A percentile compares a stretch with the other conserved stretches of the same genome.
phyloP scores from a whole-genome alignment of 192 early-diverging fungal species.

The Coemansia sp. region DNA sequence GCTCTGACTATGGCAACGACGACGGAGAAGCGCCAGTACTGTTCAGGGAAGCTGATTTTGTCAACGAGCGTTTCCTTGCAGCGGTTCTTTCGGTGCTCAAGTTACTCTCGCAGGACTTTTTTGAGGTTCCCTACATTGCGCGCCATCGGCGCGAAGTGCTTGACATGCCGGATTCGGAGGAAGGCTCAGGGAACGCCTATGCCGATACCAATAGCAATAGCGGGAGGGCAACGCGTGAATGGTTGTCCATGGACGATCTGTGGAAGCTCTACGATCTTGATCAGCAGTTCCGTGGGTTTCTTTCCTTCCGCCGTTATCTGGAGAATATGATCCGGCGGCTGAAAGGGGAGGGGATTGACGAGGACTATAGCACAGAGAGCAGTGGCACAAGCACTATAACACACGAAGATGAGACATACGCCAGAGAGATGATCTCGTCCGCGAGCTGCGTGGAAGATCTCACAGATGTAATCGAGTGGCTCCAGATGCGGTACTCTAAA shows the following conservation, averaged over 20 bases:
- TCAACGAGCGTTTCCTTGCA: slow-evolving; percentile 53
- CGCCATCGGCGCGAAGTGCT: slow-evolving; percentile 87
- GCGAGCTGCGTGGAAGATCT: slow-evolving; percentile 63
- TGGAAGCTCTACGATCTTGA: slow-evolving; percentile 92
- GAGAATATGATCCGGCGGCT: slow-evolving; percentile 54
- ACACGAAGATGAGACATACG: slow-evolving; percentile 25
- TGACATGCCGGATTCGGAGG: slow-evolving; percentile 43
- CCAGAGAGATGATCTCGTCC: slow-evolving; percentile 20
- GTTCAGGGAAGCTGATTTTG: slow-evolving; percentile 47
- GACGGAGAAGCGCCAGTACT: slow-evolving; percentile 10
- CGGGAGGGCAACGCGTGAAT: slow-evolving; percentile 51
- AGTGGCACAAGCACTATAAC: slow-evolving; percentile 5
- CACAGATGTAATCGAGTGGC: slow-evolving; percentile 64
- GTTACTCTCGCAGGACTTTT: slow-evolving; percentile 74
- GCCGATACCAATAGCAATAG: slow-evolving; percentile 40
- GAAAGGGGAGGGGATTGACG: slow-evolving; percentile 42
- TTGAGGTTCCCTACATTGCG: slow-evolving; percentile 92
- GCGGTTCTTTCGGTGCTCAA: slow-evolving; percentile 64
- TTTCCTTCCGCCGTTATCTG: slow-evolving; percentile 63
- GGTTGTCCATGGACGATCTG: slow-evolving; percentile 70
- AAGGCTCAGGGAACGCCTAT: not conserved
- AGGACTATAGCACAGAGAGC: slow-evolving; percentile 1
- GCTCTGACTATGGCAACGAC: not conserved
- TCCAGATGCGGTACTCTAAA: slow-evolving; percentile 61
- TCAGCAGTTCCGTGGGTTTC: slow-evolving; percentile 70